Evolutionary conservation across 768 basidiomycete species (phyloP).

Genomic region (Phaeotremella skinneri): DNA sequence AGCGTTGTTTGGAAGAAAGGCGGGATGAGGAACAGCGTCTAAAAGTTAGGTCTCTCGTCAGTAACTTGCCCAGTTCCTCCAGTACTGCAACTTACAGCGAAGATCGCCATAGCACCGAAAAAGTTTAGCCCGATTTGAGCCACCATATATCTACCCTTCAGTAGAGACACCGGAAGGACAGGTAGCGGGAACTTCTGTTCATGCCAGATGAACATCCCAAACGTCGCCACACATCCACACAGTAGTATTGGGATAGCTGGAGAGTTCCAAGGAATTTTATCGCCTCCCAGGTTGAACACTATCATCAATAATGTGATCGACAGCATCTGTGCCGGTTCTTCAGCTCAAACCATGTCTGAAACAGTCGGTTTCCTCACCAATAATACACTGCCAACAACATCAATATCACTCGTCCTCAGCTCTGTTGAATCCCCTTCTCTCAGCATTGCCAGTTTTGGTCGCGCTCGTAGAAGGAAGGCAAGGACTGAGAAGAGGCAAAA

Average conservation of each 20-base stretch:
- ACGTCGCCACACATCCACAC: background rate
- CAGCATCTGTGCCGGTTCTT: constrained; percentile 16
- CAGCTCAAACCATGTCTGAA: background rate
- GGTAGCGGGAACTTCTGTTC: constrained; percentile 18
- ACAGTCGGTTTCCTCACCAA: constrained; percentile 9
- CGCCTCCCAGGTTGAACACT: constrained; percentile 22
- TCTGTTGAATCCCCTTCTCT: constrained; percentile 3
- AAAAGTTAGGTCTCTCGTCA: background rate
- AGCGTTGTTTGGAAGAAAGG: constrained; percentile 22
- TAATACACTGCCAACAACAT: constrained; percentile 16
- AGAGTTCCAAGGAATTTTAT: constrained; percentile 22
- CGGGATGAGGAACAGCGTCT: constrained; percentile 22
- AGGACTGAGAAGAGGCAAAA: constrained; percentile 16
- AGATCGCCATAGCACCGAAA: constrained; percentile 25
- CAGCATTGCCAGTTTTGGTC: constrained; percentile 18
- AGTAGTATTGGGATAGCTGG: constrained; percentile 14
- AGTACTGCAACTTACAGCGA: constrained; percentile 11
- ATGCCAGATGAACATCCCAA: constrained; percentile 16
- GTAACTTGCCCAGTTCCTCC: background rate
- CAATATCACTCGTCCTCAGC: constrained; percentile 13
- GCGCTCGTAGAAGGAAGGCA: constrained; percentile 15
- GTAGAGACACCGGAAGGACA: constrained; percentile 15
- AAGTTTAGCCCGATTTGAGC: constrained; percentile 20
- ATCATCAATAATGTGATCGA: constrained; percentile 23
- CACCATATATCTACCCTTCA: constrained; percentile 21